Evolutionary conservation across 768 basidiomycete genomes (phyloP), one percentile per base, ranked within the genome.

Genomic region (Naganishia randhawae): DNA sequence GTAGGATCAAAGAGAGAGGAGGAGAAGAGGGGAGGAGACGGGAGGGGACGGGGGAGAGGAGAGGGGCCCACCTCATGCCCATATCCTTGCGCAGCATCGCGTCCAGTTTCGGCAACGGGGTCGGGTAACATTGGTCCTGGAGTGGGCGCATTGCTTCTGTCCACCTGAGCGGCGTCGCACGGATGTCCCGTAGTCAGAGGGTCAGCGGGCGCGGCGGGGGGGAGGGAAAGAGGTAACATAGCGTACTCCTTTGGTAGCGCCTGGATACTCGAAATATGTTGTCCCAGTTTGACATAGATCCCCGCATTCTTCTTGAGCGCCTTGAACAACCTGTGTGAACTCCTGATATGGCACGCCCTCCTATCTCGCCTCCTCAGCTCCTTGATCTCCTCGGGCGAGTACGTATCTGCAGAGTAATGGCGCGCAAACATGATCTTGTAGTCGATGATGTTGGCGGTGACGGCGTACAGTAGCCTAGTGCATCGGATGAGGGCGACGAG

Each of bases 121-220:
- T 95, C 1, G 93, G 90, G 67, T 90, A 89, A 79, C 96, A 99
- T 75, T 89, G 89, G 81, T 98, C 96, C 77, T 98, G 94, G 16
- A 81, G 70, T n/a, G 80, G 80, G 22, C 73, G 69, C 80, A 81
- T 80, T 1, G 78, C 80, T 33, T 73, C 76, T 0, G 85, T 85
- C 88, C 87, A 89, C 48, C 69, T 70, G 50, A 8, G n/a, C 3
- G 0, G 31, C 22, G 57, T n/a, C n/a, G 27, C 19, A 11, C 27
- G 51, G 4, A 10, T n/a, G 50, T 51, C 27, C 22, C n/a, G 17
- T 39, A 9, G 57, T 39, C 11, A 41, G 39, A 33, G 14, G 27
- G 3, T 9, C 2, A 29, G 16, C 17, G 31, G 50, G 48, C 9
- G 8, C 29, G 1, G 19, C 17, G n/a, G 7, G 45, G 17, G 7